phyloP scores from a whole-genome alignment of 2,329 filamentous ascomycete species.

The Zopfia rhizophila region DNA sequence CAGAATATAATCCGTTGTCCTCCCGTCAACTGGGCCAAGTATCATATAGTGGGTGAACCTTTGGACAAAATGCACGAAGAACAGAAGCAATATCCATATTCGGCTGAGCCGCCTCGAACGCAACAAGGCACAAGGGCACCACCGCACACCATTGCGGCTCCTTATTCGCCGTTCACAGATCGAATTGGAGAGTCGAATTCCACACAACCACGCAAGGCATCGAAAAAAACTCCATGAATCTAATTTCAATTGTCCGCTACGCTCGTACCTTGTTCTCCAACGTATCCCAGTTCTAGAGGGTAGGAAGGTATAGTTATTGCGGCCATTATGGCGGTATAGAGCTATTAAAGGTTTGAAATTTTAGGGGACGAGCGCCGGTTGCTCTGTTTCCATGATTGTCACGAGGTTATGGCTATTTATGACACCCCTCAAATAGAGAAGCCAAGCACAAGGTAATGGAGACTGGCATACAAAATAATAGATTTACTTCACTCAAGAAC shows the following conservation, averaged over 20 bases:
- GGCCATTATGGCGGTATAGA: too few species aligned
- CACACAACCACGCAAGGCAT: conserved; percentile 35
- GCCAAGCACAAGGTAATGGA: too few species aligned
- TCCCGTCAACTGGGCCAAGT: conserved; percentile 93
- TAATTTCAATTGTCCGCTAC: too few species aligned
- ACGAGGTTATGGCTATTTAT: conserved; percentile 31
- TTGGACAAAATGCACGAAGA: conserved; percentile 87
- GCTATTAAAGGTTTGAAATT: too few species aligned
- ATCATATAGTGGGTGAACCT: conserved; percentile 86
- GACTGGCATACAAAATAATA: too few species aligned
- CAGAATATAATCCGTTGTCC: conserved; percentile 88
- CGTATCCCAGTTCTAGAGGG: too few species aligned
- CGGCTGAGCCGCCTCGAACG: conserved; percentile 51
- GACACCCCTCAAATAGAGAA: too few species aligned
- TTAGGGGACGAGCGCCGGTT: conserved; percentile 34
- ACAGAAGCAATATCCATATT: conserved; percentile 65
- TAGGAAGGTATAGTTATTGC: too few species aligned
- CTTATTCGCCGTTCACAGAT: conserved; percentile 69
- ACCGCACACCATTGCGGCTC: conserved; percentile 65
- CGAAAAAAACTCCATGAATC: conserved; percentile 48
- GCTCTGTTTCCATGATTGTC: conserved; percentile 33
- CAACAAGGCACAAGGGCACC: conserved; percentile 53
- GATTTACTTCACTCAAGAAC: too few species aligned
- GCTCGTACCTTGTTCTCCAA: too few species aligned
- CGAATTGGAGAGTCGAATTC: conserved; percentile 48